Evolutionary conservation across 495 filamentous ascomycete genomes (phyloP).

Genomic region (Lophiostoma macrostomum): DNA sequence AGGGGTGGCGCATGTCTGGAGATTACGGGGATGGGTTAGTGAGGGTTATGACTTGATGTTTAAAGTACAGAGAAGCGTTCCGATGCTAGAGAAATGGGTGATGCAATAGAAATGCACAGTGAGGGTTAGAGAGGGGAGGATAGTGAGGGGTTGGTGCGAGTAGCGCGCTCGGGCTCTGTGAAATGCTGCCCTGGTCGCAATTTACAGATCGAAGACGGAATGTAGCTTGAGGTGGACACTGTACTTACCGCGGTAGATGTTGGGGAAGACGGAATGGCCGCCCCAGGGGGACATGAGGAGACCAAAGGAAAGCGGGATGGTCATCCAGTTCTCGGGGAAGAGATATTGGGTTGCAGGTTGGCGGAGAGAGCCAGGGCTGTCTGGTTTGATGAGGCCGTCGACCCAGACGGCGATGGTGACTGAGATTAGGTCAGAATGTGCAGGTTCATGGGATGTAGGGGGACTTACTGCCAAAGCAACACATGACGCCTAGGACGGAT

Average conservation of each 20-base stretch:
- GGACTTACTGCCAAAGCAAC: conserved; percentile 76
- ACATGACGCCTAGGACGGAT: conserved; percentile 85
- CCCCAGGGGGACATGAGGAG: conserved; percentile 97
- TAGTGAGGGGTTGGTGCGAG: too few relatives aligned
- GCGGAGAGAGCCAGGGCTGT: conserved; percentile 76
- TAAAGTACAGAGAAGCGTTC: too few relatives aligned
- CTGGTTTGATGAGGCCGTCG: conserved; percentile 80
- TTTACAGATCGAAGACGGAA: too few relatives aligned
- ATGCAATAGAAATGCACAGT: too few relatives aligned
- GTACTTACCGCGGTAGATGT: conserved; percentile 95
- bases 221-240: too few relatives aligned
- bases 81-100: too few relatives aligned
- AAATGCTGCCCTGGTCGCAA: too few relatives aligned
- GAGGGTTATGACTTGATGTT: too few relatives aligned
- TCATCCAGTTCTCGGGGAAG: conserved; percentile 82
- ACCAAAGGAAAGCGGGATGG: conserved; percentile 89
- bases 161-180: too few relatives aligned
- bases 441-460: neutral
- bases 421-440: conserved; percentile 40
- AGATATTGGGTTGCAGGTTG: conserved; percentile 77
- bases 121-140: too few relatives aligned
- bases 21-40: too few relatives aligned
- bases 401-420: conserved; percentile 77
- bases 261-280: conserved; percentile 91
- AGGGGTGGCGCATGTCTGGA: conserved; percentile 96